Base-by-base conservation (phyloP, 169 alveolate genomes). In the Babesia ovis region DNA sequence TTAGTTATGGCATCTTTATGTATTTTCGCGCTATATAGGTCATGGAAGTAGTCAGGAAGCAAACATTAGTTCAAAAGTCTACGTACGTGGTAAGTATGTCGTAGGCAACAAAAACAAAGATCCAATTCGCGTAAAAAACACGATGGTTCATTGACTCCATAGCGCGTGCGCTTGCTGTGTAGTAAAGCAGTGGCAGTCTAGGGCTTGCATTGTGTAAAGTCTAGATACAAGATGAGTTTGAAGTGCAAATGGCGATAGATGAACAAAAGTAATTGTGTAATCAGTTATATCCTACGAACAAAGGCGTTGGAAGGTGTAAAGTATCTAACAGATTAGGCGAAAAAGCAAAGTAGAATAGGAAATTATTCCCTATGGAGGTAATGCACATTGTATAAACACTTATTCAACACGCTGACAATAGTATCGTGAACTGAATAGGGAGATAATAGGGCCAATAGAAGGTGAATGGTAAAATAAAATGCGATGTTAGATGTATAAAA, bases 121-220 rank as follows among this genome's bases (percentile, higher is more conserved):
- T 71, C 90, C 88, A 83, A 50, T 86, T 86, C 54, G 86, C 86
- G 51, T 86, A 86, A 46, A 86, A 86, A n/a, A 86, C 59, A 34
- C 92, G 70, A 57, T 86, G 92, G 39, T 86, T 86, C 76, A 86
- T 83, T 22, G 92, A 86, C 55, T 77, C 70, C 85, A 79, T 86
- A 25, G 92, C 89, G 42, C 85, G 66, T 35, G 66, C 45, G 18
- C 89, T 80, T n/a, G 92, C 92, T 55, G 51, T 83, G 57, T 86
- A 86, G 42, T 79, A 79, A 6, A 71, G 35, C 43, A 79, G 59
- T 3, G 87, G 87, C 45, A 79, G 73, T 11, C 83, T 27, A 22
- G 87, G 87, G 48, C 82, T 60, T 22, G 86, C 86, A 41, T 77
- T 77, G 58, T 77, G 86, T 39, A 59, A 51, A 2, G 54, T 29